Conservation (phyloP, 148 eudicot species). For the Spergularia marina region DNA sequence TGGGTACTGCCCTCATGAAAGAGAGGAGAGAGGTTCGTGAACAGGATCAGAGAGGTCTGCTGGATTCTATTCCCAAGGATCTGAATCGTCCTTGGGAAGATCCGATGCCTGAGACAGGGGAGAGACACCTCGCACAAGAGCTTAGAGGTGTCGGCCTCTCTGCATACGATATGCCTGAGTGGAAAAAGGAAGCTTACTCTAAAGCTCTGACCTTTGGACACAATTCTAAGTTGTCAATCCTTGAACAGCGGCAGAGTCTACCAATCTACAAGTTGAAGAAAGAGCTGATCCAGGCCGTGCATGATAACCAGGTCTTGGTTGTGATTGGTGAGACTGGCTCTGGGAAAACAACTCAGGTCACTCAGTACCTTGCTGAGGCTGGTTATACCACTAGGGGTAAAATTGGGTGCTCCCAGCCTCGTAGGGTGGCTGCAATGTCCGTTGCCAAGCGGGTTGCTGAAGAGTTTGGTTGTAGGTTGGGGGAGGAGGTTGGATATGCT, state of each 20-base stretch:
- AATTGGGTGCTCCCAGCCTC: slow-evolving; percentile 96
- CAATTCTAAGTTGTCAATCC: slow-evolving; percentile 80
- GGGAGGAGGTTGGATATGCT: slow-evolving; percentile 96
- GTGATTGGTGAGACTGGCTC: slow-evolving; percentile 97
- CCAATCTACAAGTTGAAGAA: slow-evolving; percentile 85
- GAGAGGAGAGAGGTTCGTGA: slow-evolving; percentile 91
- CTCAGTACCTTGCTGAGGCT: slow-evolving; percentile 93
- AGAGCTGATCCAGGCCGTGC: slow-evolving; percentile 77
- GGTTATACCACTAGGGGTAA: slow-evolving; percentile 90
- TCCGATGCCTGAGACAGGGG: slow-evolving; percentile 96
- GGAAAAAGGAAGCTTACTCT: slow-evolving; percentile 95
- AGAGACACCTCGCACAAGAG: slow-evolving; percentile 94
- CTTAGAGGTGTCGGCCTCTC: slow-evolving; percentile 91
- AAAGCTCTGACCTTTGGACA: slow-evolving; percentile 89
- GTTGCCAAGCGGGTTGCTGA: slow-evolving; percentile 97
- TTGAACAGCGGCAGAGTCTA: slow-evolving; percentile 89
- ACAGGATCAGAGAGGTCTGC: slow-evolving; percentile 80
- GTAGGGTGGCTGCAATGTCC: slow-evolving; percentile 97
- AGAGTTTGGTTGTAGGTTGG: slow-evolving; percentile 91
- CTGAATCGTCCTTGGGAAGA: slow-evolving; percentile 99
- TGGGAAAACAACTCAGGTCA: slow-evolving; percentile 93
- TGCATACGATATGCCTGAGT: slow-evolving; percentile 94
- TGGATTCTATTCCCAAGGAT: slow-evolving; percentile 94
- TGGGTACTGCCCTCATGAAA: slow-evolving; percentile 82
- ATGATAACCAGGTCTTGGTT: slow-evolving; percentile 84